These are phyloP conservation scores for Botrytis tulipae DNA, from an alignment of 2,329 filamentous ascomycete species.

Conservation along the genomic window DNA sequence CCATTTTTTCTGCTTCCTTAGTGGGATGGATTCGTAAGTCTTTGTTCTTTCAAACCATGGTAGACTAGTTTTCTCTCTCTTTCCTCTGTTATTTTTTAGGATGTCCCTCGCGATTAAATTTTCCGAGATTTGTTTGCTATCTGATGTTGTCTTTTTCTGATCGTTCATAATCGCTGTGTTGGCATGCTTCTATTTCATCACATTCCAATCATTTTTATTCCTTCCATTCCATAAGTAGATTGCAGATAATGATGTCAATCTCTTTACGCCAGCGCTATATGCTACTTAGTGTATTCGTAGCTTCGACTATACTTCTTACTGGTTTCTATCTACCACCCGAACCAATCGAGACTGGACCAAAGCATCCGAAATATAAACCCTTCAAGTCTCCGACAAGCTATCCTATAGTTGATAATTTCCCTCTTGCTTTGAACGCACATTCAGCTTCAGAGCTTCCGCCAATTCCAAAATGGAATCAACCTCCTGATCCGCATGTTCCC, in stretches of 20 bases:
- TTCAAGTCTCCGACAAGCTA: slow-evolving; percentile 11
- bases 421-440: slow-evolving; percentile 28
- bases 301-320: background rate
- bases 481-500: slow-evolving; percentile 43
- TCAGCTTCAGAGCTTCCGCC: slow-evolving; percentile 40
- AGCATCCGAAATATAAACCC: slow-evolving; percentile 26
- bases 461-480: slow-evolving; percentile 47
- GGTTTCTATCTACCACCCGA: slow-evolving; percentile 1
- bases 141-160: background rate
- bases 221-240: slow-evolving; percentile 5
- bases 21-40: background rate
- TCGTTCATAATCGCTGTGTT: background rate
- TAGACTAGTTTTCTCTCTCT: background rate
- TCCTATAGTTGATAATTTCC: slow-evolving; percentile 35
- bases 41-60: background rate
- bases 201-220: background rate
- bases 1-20: no score
- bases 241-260: background rate
- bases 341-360: background rate
- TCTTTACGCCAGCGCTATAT: slow-evolving; percentile 8
- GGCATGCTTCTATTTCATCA: slow-evolving; percentile 1
- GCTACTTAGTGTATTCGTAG: slow-evolving; percentile 6
- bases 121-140: background rate
- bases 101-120: background rate
- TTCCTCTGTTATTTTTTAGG: background rate